A percentile compares a stretch with the other conserved stretches of the same genome.
Evolutionary conservation across 2,329 filamentous ascomycete species (phyloP).

Genomic region (Exophiala aquamarina): DNA sequence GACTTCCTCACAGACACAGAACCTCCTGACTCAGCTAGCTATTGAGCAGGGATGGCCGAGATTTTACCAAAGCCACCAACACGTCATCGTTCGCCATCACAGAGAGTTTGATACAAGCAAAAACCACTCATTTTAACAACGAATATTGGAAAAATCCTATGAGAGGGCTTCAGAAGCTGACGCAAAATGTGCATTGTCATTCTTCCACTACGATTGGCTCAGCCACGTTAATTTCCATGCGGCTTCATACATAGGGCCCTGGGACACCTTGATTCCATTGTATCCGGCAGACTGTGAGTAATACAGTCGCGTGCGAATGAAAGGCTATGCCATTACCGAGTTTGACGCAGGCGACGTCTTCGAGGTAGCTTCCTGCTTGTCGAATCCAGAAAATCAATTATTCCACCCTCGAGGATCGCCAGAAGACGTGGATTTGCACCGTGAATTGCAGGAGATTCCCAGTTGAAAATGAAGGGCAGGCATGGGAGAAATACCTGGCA

Average conservation of each 20-base stretch:
- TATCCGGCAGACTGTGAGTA: conserved; percentile 61
- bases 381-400: background rate
- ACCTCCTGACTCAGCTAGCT: conserved; percentile 52
- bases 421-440: background rate
- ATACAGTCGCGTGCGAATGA: conserved; percentile 51
- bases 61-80: conserved; percentile 61
- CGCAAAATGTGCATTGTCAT: conserved; percentile 52
- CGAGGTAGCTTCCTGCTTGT: background rate
- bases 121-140: conserved; percentile 34
- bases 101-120: conserved; percentile 36
- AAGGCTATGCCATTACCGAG: conserved; percentile 43
- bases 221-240: conserved; percentile 57
- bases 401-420: background rate
- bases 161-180: conserved; percentile 17
- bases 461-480: too few relatives aligned
- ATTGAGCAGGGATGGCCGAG: conserved; percentile 46
- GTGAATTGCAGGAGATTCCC: too few relatives aligned
- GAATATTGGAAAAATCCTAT: conserved; percentile 25
- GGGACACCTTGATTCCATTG: conserved; percentile 60
- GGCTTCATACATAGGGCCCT: conserved; percentile 53
- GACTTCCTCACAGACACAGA: conserved; percentile 57
- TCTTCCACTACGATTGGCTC: conserved; percentile 61
- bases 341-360: background rate
- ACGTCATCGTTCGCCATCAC: conserved; percentile 49
- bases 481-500: too few relatives aligned